Evolutionary conservation across 2,329 filamentous ascomycete genomes (phyloP).

Genomic region (Fusarium irregulare): DNA sequence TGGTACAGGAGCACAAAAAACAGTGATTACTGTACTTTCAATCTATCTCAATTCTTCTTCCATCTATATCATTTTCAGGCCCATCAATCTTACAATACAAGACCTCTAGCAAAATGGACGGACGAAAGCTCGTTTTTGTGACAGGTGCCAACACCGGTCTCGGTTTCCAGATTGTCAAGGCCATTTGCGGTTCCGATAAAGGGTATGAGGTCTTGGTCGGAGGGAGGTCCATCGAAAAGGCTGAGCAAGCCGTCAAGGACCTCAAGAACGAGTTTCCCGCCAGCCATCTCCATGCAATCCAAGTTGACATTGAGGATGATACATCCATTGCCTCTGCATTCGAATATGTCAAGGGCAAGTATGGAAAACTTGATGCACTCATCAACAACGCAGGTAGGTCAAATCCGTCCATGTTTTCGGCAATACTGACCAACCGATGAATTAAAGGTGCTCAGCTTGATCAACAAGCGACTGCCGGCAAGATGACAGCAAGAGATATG

Average conservation of each 20-base stretch:
- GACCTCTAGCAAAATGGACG: background rate
- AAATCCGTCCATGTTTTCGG: accelerated
- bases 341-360: background rate
- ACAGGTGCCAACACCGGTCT: slow-evolving; percentile 7
- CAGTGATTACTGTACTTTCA: no score
- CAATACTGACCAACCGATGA: background rate
- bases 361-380: background rate
- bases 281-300: background rate
- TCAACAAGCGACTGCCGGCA: background rate
- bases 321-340: background rate
- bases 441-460: background rate
- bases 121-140: background rate
- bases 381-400: slow-evolving; percentile 3
- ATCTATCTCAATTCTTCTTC: background rate
- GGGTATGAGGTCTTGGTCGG: background rate
- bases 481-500: background rate
- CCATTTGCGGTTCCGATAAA: background rate
- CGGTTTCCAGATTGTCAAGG: background rate
- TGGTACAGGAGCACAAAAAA: no score
- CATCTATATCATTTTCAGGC: background rate
- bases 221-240: background rate
- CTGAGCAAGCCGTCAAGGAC: background rate
- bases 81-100: background rate
- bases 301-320: slow-evolving; percentile 3
- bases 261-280: background rate